Conservation (phyloP, 1,284 basidiomycete genomes). For the Sparassis latifolia region DNA sequence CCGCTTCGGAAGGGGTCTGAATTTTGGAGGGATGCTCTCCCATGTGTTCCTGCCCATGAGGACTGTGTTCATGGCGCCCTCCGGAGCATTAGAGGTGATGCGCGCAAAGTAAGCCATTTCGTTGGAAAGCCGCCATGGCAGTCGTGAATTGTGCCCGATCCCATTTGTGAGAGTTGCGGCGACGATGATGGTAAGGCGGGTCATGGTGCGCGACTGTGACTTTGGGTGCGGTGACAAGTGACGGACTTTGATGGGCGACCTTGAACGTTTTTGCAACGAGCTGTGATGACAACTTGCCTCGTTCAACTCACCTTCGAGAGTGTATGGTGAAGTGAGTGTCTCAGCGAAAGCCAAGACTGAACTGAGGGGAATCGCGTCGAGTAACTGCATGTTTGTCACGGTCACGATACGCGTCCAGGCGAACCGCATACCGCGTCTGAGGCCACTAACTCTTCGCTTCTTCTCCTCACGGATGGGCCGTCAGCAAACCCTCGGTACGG, state of each 20-base stretch:
- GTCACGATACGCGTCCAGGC: conserved; percentile 23
- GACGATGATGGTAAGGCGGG: conserved; percentile 81
- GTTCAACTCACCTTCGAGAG: too few species aligned
- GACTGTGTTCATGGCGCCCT: conserved; percentile 65
- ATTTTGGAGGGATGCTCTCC: conserved; percentile 92
- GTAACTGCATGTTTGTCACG: conserved; percentile 20
- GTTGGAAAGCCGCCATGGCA: conserved; percentile 87
- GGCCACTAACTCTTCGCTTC: conserved; percentile 6
- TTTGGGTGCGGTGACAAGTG: too few species aligned
- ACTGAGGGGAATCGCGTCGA: conserved; percentile 6
- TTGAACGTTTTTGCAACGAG: too few species aligned
- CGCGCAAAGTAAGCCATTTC: conserved; percentile 94
- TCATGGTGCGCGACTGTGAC: conserved; percentile 24
- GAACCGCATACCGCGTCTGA: conserved; percentile 20
- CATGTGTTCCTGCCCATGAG: conserved; percentile 98
- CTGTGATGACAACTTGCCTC: too few species aligned
- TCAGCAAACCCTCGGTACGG: conserved; percentile 66
- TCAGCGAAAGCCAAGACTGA: not conserved
- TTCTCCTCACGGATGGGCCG: conserved; percentile 41
- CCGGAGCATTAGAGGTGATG: conserved; percentile 61
- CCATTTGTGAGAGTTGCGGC: conserved; percentile 86
- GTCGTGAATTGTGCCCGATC: conserved; percentile 71
- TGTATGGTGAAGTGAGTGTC: too few species aligned
- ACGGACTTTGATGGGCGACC: too few species aligned
- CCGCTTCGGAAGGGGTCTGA: conserved; percentile 76